Evolutionary conservation across 208 protist species (phyloP).

Genomic region (Trypanosoma platydactyli): DNA sequence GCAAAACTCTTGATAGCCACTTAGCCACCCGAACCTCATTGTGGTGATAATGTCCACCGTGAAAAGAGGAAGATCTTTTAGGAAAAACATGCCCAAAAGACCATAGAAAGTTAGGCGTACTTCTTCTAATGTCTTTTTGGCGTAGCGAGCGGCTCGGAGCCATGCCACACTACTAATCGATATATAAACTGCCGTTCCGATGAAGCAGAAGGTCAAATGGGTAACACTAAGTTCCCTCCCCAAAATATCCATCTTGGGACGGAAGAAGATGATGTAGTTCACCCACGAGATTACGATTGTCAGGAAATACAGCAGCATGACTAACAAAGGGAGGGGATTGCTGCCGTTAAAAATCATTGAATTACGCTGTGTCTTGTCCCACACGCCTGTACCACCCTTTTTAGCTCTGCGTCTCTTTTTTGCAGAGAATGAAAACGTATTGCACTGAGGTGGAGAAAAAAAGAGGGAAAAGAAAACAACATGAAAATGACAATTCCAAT

Average conservation of each 20-base stretch:
- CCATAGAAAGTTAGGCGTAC: conserved; percentile 40
- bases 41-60: conserved; percentile 47
- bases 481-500: conserved; percentile 2
- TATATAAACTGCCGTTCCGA: conserved; percentile 44
- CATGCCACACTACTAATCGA: conserved; percentile 53
- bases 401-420: too few species aligned
- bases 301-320: conserved; percentile 49
- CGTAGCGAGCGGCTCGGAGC: conserved; percentile 60
- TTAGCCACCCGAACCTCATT: conserved; percentile 35
- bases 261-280: conserved; percentile 50
- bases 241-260: conserved; percentile 31
- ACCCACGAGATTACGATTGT: conserved; percentile 39
- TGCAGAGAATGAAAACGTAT: too few species aligned
- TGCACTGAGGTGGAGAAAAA: conserved; percentile 12
- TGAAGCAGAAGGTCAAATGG: conserved; percentile 56
- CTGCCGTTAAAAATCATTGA: conserved; percentile 25
- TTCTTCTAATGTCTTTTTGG: conserved; percentile 34
- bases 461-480: conserved; percentile 2
- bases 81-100: conserved; percentile 41
- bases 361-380: conserved; percentile 20
- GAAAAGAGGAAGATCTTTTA: conserved; percentile 58
- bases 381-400: too few species aligned
- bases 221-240: conserved; percentile 30
- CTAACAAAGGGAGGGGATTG: conserved; percentile 34
- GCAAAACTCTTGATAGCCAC: conserved; percentile 36